Conservation (phyloP, 2,329 filamentous ascomycete genomes). For the Pseudogymnoascus verrucosus region DNA sequence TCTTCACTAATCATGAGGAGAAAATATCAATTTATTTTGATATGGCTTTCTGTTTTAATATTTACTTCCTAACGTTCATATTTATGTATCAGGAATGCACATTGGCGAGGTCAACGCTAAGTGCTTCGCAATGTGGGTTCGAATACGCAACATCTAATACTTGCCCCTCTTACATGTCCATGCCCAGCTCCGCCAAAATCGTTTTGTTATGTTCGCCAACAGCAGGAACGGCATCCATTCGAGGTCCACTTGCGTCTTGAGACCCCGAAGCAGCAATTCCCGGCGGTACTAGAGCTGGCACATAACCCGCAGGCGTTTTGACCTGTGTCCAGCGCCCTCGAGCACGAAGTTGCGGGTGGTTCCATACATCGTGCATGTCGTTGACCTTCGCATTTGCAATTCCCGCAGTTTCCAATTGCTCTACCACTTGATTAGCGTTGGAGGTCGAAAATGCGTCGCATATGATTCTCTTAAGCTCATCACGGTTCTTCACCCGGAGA, state of each 20-base stretch:
- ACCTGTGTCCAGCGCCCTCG: constrained; percentile 44
- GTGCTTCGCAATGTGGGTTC: not conserved
- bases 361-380: constrained; percentile 46
- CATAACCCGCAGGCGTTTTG: constrained; percentile 36
- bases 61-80: not conserved
- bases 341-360: constrained; percentile 43
- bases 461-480: constrained; percentile 39
- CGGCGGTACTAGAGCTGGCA: constrained; percentile 43
- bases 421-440: constrained; percentile 34
- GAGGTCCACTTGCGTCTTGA: constrained; percentile 19
- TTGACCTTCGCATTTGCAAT: constrained; percentile 50
- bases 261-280: constrained; percentile 30
- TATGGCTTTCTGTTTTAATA: not conserved
- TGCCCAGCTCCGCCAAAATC: constrained; percentile 38
- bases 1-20: not conserved
- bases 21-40: not conserved
- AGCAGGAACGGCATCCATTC: constrained; percentile 38
- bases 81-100: not conserved
- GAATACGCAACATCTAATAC: not conserved
- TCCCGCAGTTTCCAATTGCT: constrained; percentile 37
- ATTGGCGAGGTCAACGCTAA: not conserved
- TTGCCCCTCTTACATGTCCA: constrained; percentile 15
- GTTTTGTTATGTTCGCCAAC: constrained; percentile 43
- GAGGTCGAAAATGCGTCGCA: constrained; percentile 32
- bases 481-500: constrained; percentile 38